A percentile compares a stretch with the other conserved stretches of the same genome.
Conservation (phyloP, 768 basidiomycete genomes). For the Austroboletus eburneus region DNA sequence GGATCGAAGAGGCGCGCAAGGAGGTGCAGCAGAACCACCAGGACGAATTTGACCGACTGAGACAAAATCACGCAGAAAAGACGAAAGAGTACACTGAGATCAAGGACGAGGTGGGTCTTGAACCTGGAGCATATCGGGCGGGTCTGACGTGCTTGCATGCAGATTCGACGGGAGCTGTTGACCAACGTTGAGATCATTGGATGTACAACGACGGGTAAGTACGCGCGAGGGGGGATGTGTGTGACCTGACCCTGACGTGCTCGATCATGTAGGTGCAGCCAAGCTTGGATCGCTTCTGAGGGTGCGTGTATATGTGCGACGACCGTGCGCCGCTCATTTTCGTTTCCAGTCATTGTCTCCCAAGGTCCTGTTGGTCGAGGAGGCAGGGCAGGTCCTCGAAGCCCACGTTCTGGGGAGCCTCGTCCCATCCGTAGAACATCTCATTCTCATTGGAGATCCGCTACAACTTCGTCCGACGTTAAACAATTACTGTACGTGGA, state of each 20-base stretch:
- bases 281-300: slow-evolving; percentile 56
- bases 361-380: slow-evolving; percentile 66
- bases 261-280: slow-evolving; percentile 50
- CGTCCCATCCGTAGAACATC: slow-evolving; percentile 62
- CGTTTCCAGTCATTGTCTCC: slow-evolving; percentile 50
- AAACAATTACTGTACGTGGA: slow-evolving; percentile 52
- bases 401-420: slow-evolving; percentile 66
- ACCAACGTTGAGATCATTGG: slow-evolving; percentile 58
- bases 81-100: slow-evolving; percentile 35
- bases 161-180: slow-evolving; percentile 58
- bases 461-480: slow-evolving; percentile 68
- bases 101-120: slow-evolving; percentile 56
- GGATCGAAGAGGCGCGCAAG: slow-evolving; percentile 42
- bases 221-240: no score
- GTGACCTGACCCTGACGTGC: no score
- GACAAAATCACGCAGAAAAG: slow-evolving; percentile 39
- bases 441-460: slow-evolving; percentile 81
- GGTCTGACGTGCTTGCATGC: no score
- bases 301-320: slow-evolving; percentile 29
- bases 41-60: slow-evolving; percentile 41
- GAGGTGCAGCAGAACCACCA: slow-evolving; percentile 27
- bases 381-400: slow-evolving; percentile 80
- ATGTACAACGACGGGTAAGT: slow-evolving; percentile 69
- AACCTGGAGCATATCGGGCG: no score
- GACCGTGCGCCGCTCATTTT: not conserved